phyloP scores from a whole-genome alignment of 805 yeast genomes.

The Metschnikowia cerradonensis region DNA sequence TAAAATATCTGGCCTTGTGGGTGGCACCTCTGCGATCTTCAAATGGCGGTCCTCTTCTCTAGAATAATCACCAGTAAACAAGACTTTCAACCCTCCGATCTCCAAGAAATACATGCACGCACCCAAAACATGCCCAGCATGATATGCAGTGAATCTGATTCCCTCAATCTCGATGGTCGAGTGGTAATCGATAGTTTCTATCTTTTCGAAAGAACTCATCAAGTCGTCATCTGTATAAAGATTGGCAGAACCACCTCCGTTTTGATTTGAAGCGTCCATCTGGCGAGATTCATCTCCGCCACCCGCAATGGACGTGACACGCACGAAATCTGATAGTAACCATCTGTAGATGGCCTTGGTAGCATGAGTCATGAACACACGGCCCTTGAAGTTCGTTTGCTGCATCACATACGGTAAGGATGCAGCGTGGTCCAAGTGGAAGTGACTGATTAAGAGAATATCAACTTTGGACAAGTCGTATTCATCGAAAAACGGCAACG shows the following conservation, averaged over 20 bases:
- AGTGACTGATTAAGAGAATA: constrained; percentile 82
- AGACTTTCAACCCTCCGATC: constrained; percentile 81
- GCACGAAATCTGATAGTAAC: constrained; percentile 89
- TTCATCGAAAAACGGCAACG: constrained; percentile 93
- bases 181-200: constrained; percentile 93
- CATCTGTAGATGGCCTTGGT: constrained; percentile 97
- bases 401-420: constrained; percentile 97
- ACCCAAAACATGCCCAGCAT: constrained; percentile 99
- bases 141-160: constrained; percentile 92
- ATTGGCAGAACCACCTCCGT: constrained; percentile 34
- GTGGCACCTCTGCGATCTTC: constrained; percentile 92
- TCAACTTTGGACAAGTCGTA: constrained; percentile 87
- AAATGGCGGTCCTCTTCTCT: constrained; percentile 94
- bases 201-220: constrained; percentile 78
- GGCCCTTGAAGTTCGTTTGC: constrained; percentile 88
- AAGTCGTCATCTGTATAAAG: constrained; percentile 90
- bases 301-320: constrained; percentile 67
- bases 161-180: constrained; percentile 94
- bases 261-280: constrained; percentile 10
- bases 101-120: constrained; percentile 98
- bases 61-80: constrained; percentile 96
- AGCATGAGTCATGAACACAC: constrained; percentile 99
- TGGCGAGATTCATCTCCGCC: constrained; percentile 32
- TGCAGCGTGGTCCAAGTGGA: constrained; percentile 97
- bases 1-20: constrained; percentile 77